phyloP scores from a whole-genome alignment of 2,329 filamentous ascomycete species.

The Metarhizium robertsii region DNA sequence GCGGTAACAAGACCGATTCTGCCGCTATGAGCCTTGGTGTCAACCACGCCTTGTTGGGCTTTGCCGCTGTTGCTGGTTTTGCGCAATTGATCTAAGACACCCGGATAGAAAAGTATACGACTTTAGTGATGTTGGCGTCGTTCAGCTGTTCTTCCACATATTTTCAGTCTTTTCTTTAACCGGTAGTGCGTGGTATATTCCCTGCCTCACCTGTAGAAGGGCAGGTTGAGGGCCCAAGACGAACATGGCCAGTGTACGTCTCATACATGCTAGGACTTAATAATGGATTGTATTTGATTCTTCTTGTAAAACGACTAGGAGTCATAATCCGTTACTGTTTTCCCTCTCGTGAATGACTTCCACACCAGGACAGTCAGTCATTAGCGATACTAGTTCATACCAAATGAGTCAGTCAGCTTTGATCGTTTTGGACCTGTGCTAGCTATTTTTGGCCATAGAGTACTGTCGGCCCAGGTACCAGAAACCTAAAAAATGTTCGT shows the following conservation, averaged over 20 bases:
- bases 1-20: conserved; percentile 21
- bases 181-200: conserved; percentile 24
- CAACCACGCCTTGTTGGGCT: conserved; percentile 37
- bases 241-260: conserved; percentile 7
- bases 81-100: conserved; percentile 41
- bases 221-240: conserved; percentile 15
- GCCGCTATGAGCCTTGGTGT: conserved; percentile 35
- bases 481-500: neutral
- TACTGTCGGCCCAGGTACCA: neutral
- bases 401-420: neutral
- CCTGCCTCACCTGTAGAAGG: conserved; percentile 16
- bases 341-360: neutral
- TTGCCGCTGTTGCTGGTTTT: conserved; percentile 37
- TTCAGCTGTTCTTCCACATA: conserved; percentile 22
- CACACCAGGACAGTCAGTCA: neutral
- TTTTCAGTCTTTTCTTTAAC: conserved; percentile 24
- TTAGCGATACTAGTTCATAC: neutral
- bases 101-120: conserved; percentile 14
- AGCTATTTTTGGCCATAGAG: neutral
- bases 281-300: conserved; percentile 31
- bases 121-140: conserved; percentile 25
- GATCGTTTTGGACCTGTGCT: neutral
- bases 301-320: conserved; percentile 1
- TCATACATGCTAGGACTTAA: conserved; percentile 32
- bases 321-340: neutral